Conservation (phyloP, 2,329 filamentous ascomycete species). For the Pseudogymnoascus sp. region DNA sequence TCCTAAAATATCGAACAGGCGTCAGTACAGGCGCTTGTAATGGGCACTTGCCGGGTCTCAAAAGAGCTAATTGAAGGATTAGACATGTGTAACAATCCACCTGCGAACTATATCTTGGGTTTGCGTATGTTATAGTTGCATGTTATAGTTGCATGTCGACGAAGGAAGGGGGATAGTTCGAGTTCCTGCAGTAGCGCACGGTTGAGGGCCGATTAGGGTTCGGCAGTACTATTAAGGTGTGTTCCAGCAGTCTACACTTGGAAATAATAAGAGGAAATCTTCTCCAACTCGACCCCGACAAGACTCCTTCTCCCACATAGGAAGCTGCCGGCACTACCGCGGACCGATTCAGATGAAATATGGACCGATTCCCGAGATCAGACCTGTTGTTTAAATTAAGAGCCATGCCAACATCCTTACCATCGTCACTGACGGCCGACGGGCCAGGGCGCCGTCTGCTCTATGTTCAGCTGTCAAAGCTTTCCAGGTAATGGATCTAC, state of each 20-base stretch:
- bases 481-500: background rate
- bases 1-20: background rate
- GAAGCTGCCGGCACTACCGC: background rate
- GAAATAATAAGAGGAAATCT: background rate
- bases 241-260: background rate
- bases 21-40: background rate
- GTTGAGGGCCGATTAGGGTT: constrained; percentile 2
- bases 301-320: background rate
- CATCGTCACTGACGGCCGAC: background rate
- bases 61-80: background rate
- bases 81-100: background rate
- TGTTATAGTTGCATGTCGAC: background rate
- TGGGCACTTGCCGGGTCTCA: background rate
- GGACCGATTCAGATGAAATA: constrained; percentile 1
- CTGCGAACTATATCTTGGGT: background rate
- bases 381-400: background rate
- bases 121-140: background rate
- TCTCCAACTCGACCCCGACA: background rate
- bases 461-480: background rate
- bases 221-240: background rate
- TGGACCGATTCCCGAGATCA: background rate
- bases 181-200: constrained; percentile 3
- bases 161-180: background rate
- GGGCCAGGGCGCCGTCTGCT: background rate
- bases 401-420: background rate